Evolutionary conservation across 2,329 filamentous ascomycete genomes (phyloP), one percentile per base, ranked within the genome.

Genomic region (Fusarium scirpi): DNA sequence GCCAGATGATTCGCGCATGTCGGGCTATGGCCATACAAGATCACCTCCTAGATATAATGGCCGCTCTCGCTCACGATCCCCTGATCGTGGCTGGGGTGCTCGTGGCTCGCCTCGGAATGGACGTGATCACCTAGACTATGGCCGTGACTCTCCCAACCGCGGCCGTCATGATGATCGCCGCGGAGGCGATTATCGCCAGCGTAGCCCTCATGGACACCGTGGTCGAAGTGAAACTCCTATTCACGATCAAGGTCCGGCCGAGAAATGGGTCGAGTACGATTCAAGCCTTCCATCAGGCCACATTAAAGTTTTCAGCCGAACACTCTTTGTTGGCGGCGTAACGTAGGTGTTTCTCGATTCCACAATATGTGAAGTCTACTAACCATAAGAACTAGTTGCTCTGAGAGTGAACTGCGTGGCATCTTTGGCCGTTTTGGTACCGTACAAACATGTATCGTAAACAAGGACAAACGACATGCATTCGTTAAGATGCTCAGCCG

Each of bases 401-500:
- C 92, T 9, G 95, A 99, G 80, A 84, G 87, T 62, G 94, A 98
- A 78, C 86, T 99, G 56, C 90, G 94, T 56, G 84, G 83, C 53
- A 90, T 97, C 46, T 99, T 99, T 80, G 86, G 85, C 76, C 90
- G 90, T 47, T 97, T 91, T 77, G 96, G 96, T 63, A 85, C 90
- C 56, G 96, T 99, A 6, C 96, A 99, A 81, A 98, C 95, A 2
- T 98, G 95, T 81, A 99, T 99, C 71, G 94, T 98, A 72, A 98
- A 99, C 83, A 92, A 94, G 76, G 96, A 99, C 77, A 99, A 98
- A 83, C 92, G 96, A 20, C 96, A 99, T 80, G 96, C 96, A 8
- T 99, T 99, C 79, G 95, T 99, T 76, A 99, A 99, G 83, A 99
- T 99, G 96, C 88, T 96, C 72, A 96, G 89, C 69, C 93, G 97